phyloP scores from a whole-genome alignment of 2,329 filamentous ascomycete species.

The Penicillium sumatraense region DNA sequence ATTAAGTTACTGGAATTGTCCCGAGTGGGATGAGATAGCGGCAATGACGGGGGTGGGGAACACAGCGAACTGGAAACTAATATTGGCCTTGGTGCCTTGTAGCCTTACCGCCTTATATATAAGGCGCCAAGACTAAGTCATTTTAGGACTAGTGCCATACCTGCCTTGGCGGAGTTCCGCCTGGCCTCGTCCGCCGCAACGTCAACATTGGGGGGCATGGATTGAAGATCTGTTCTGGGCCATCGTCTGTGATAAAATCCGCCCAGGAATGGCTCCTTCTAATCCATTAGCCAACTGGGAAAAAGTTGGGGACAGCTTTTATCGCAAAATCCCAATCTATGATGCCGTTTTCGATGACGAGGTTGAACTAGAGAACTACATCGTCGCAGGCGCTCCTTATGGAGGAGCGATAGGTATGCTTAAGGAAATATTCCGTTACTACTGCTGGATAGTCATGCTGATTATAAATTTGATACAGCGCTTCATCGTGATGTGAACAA shows the following conservation, averaged over 20 bases:
- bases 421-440: neutral
- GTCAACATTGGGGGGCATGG: constrained; percentile 21
- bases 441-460: neutral
- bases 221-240: constrained; percentile 17
- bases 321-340: constrained; percentile 93
- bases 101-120: constrained; percentile 3
- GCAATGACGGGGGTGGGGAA: constrained; percentile 14
- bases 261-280: constrained; percentile 47
- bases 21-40: constrained; percentile 2
- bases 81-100: constrained; percentile 14
- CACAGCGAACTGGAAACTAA: neutral
- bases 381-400: constrained; percentile 88
- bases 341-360: constrained; percentile 91
- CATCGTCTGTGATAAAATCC: constrained; percentile 14
- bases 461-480: constrained; percentile 52
- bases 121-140: neutral
- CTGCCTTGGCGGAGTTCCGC: constrained; percentile 1
- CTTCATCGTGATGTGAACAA: constrained; percentile 89
- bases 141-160: constrained; percentile 15
- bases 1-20: constrained; percentile 1
- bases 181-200: constrained; percentile 15
- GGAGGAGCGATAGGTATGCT: constrained; percentile 85
- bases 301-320: constrained; percentile 89
- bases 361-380: constrained; percentile 91
- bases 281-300: constrained; percentile 91